Evolutionary conservation across 768 basidiomycete genomes (phyloP).

Genomic region (Auricularia heimuer): DNA sequence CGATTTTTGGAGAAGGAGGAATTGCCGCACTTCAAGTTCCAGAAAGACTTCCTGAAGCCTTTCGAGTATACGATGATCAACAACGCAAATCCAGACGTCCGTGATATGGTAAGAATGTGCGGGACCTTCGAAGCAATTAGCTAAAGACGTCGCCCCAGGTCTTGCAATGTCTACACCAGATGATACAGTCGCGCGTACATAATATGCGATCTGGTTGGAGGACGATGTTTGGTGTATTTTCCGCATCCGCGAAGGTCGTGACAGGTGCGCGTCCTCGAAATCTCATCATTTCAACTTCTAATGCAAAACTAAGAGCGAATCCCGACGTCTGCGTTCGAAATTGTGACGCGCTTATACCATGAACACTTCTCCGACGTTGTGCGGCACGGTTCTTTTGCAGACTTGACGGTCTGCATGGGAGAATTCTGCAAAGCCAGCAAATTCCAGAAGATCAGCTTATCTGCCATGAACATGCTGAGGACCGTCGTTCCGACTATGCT

Average conservation of each 20-base stretch:
- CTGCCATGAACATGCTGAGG: constrained; percentile 94
- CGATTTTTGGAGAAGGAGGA: constrained; percentile 99
- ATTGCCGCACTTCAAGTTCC: constrained; percentile 95
- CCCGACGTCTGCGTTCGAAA: constrained; percentile 88
- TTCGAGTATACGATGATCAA: constrained; percentile 98
- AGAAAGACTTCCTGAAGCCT: constrained; percentile 96
- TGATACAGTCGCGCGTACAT: constrained; percentile 90
- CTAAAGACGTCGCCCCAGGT: constrained; percentile 40
- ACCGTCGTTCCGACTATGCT: constrained; percentile 91
- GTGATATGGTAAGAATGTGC: constrained; percentile 69
- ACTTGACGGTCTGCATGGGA: constrained; percentile 92
- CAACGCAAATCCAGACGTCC: constrained; percentile 89
- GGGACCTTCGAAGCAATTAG: constrained; percentile 6
- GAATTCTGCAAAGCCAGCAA: constrained; percentile 99
- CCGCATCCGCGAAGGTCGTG: constrained; percentile 86
- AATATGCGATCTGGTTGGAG: constrained; percentile 98
- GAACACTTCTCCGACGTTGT: constrained; percentile 90
- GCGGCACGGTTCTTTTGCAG: constrained; percentile 88
- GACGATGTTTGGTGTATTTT: constrained; percentile 98
- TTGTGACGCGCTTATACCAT: constrained; percentile 83
- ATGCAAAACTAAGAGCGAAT: constrained; percentile 56
- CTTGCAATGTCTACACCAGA: constrained; percentile 94
- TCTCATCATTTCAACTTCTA: not conserved
- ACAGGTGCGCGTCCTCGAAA: constrained; percentile 47
- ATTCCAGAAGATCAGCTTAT: constrained; percentile 93